These are phyloP conservation scores for Chamaenerion angustifolium DNA, from an alignment of 345 rosid genomes.

Conservation along the genomic window DNA sequence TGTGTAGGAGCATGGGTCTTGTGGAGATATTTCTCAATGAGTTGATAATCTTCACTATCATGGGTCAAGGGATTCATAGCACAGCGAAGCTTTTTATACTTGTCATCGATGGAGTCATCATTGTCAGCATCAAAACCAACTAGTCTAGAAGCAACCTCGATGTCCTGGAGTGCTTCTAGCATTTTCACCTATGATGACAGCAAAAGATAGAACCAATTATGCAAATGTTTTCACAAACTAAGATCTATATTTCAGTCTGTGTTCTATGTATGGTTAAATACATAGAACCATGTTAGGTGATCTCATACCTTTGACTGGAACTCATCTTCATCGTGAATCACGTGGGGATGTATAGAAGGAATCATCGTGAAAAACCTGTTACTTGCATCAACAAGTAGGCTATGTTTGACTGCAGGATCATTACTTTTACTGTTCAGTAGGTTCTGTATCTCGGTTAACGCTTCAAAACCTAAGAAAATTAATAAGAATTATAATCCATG, in stretches of 20 bases:
- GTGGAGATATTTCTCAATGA: constrained; percentile 69
- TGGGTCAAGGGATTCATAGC: constrained; percentile 62
- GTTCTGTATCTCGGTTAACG: constrained; percentile 77
- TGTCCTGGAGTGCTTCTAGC: constrained; percentile 95
- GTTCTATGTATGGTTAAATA: no score
- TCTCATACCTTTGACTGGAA: constrained; percentile 80
- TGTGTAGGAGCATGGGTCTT: constrained; percentile 92
- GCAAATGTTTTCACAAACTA: no score
- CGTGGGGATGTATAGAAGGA: constrained; percentile 84
- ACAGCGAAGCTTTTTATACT: constrained; percentile 60
- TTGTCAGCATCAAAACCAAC: constrained; percentile 81
- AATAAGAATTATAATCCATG: not conserved
- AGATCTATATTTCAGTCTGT: no score
- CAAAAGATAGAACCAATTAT: no score
- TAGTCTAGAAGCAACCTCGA: constrained; percentile 90
- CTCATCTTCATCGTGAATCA: constrained; percentile 71
- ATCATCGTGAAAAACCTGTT: constrained; percentile 88
- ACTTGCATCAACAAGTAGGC: constrained; percentile 80
- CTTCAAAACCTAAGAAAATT: constrained; percentile 64
- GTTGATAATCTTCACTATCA: constrained; percentile 60
- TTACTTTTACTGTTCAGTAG: constrained; percentile 29
- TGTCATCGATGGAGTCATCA: constrained; percentile 74
- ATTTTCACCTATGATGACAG: constrained; percentile 57
- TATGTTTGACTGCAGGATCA: constrained; percentile 52
- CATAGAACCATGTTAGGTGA: no score